phyloP scores from a whole-genome alignment of 179 eudicot genomes.

The Heliamphora ciliata region DNA sequence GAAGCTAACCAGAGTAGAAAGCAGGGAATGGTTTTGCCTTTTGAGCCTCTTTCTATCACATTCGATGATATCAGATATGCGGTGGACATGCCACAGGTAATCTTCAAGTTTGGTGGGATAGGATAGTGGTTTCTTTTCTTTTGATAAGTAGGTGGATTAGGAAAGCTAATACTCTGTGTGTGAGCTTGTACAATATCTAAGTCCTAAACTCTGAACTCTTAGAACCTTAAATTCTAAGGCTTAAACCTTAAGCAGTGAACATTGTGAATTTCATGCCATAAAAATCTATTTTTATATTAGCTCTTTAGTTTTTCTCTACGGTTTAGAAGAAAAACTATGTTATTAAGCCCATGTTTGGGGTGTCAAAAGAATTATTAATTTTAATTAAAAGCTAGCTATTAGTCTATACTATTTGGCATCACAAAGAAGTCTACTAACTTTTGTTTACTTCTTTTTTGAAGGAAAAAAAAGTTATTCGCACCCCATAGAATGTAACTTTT shows the following conservation, averaged over 20 bases:
- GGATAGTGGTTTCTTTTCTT: background rate
- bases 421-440: too few relatives aligned
- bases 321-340: background rate
- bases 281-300: background rate
- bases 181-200: too few relatives aligned
- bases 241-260: too few relatives aligned
- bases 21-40: slow-evolving; percentile 47
- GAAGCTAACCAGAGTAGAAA: slow-evolving; percentile 21
- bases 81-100: slow-evolving; percentile 46
- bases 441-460: too few relatives aligned
- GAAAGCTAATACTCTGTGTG: background rate
- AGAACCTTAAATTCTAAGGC: too few relatives aligned
- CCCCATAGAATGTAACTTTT: too few relatives aligned
- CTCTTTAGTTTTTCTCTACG: background rate
- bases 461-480: too few relatives aligned
- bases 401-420: too few relatives aligned
- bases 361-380: too few relatives aligned
- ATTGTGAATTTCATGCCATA: too few relatives aligned
- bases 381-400: too few relatives aligned
- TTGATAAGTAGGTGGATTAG: background rate
- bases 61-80: slow-evolving; percentile 37
- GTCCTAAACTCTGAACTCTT: too few relatives aligned
- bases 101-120: background rate
- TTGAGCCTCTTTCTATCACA: slow-evolving; percentile 37
- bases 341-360: background rate